These are phyloP conservation scores for Raffaelea ambrosiae DNA, from an alignment of 2,329 filamentous ascomycete genomes.

Conservation along the genomic window DNA sequence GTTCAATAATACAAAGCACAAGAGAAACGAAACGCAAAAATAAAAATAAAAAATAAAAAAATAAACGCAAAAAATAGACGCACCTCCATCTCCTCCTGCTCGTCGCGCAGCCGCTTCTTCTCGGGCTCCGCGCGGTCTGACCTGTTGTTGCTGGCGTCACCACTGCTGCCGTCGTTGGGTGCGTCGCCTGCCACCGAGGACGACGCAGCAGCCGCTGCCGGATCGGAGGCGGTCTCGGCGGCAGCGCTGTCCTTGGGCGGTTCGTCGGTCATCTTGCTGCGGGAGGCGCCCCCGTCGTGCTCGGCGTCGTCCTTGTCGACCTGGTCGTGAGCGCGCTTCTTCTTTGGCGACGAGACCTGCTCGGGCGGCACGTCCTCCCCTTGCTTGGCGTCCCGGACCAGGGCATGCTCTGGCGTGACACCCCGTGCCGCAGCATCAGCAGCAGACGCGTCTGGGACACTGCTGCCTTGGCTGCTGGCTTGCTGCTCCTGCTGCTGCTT, in stretches of 20 bases:
- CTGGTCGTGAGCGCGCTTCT: constrained; percentile 52
- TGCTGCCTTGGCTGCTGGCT: no score
- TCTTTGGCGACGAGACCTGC: constrained; percentile 52
- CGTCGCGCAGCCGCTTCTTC: constrained; percentile 55
- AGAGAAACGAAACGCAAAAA: no score
- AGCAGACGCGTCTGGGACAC: constrained; percentile 4
- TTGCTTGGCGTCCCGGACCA: constrained; percentile 9
- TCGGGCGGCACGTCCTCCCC: constrained; percentile 37
- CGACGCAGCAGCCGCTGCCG: background rate
- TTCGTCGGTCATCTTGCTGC: background rate
- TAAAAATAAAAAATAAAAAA: no score
- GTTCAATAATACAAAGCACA: no score
- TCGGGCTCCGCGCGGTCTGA: constrained; percentile 51
- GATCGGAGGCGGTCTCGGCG: background rate
- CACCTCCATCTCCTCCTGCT: constrained; percentile 22
- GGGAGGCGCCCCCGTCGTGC: constrained; percentile 13
- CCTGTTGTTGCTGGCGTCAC: constrained; percentile 15
- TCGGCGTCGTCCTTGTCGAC: constrained; percentile 33
- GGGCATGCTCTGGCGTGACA: constrained; percentile 36
- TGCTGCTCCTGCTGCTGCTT: constrained; percentile 17
- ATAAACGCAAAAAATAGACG: background rate
- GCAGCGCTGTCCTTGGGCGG: background rate
- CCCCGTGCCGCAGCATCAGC: constrained; percentile 22
- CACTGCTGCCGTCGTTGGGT: background rate
- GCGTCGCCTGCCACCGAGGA: no score